These are phyloP conservation scores for Syncephalis fuscata DNA, from an alignment of 371 early-diverging fungal species.

Conservation along the genomic window DNA sequence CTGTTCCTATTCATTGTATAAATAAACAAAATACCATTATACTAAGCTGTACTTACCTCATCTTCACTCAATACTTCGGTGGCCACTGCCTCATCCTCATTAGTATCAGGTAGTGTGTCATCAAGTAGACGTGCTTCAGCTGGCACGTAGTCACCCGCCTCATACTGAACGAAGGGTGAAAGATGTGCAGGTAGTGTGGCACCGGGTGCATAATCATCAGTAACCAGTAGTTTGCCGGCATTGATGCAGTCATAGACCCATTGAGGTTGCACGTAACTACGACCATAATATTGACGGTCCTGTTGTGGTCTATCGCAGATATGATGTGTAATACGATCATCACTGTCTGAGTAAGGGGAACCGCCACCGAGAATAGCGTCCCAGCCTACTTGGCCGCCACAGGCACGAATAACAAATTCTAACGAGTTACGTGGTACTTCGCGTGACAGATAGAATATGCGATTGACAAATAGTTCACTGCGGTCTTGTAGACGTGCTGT, in stretches of 20 bases:
- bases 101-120: constrained; percentile 22
- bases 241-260: constrained; percentile 94
- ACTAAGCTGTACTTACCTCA: constrained; percentile 10
- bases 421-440: constrained; percentile 88
- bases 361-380: constrained; percentile 59
- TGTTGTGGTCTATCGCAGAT: constrained; percentile 73
- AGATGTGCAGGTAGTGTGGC: constrained; percentile 79
- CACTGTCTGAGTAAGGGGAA: constrained; percentile 60
- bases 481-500: neutral
- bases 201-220: constrained; percentile 64
- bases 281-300: constrained; percentile 36
- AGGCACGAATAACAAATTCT: constrained; percentile 75
- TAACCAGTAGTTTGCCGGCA: constrained; percentile 48
- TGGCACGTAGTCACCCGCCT: constrained; percentile 79
- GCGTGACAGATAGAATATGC: constrained; percentile 76
- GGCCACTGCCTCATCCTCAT: constrained; percentile 14
- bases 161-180: constrained; percentile 80
- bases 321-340: constrained; percentile 73
- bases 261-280: constrained; percentile 95
- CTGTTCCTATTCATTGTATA: constrained; percentile 16
- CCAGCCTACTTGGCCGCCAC: constrained; percentile 89
- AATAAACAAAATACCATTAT: neutral
- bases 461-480: constrained; percentile 34
- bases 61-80: constrained; percentile 20
- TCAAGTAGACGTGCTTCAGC: constrained; percentile 20